A percentile compares a stretch with the other conserved stretches of the same genome.
These are phyloP conservation scores for Leishmania martiniquensis DNA, from an alignment of 208 protist genomes.

Conservation along the genomic window DNA sequence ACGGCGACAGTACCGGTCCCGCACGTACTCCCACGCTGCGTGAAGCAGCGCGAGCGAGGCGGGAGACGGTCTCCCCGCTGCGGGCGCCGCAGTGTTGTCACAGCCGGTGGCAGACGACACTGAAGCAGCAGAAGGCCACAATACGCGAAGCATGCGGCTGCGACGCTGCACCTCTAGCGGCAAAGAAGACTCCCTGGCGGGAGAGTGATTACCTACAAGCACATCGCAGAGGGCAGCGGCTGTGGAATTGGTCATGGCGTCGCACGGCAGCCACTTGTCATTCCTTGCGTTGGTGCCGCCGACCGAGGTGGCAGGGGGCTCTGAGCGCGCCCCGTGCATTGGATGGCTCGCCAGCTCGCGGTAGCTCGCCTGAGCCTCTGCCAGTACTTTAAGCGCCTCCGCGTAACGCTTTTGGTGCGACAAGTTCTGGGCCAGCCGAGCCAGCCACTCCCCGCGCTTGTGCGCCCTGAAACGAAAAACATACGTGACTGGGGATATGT, in stretches of 20 bases:
- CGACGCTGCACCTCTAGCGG: conserved; percentile 61
- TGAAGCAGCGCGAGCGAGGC: conserved; percentile 40
- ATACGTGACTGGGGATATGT: conserved; percentile 31
- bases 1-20: conserved; percentile 58
- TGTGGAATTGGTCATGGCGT: conserved; percentile 2
- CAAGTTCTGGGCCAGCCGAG: conserved; percentile 67
- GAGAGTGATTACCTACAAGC: conserved; percentile 4
- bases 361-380: conserved; percentile 46
- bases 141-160: conserved; percentile 53
- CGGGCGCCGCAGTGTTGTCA: not conserved
- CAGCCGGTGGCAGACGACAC: not conserved
- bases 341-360: conserved; percentile 19
- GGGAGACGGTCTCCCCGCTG: not conserved
- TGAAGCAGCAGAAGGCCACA: conserved; percentile 42
- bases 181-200: conserved; percentile 26
- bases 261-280: conserved; percentile 6
- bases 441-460: conserved; percentile 68
- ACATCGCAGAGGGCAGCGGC: conserved; percentile 20
- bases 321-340: not conserved
- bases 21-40: conserved; percentile 63
- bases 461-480: conserved; percentile 60
- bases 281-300: not conserved
- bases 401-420: conserved; percentile 48
- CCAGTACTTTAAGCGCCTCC: conserved; percentile 52
- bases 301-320: not conserved